A percentile compares a stretch with the other conserved stretches of the same genome.
phyloP scores from a whole-genome alignment of 345 rosid genomes.

The Gossypium rotundifolium region DNA sequence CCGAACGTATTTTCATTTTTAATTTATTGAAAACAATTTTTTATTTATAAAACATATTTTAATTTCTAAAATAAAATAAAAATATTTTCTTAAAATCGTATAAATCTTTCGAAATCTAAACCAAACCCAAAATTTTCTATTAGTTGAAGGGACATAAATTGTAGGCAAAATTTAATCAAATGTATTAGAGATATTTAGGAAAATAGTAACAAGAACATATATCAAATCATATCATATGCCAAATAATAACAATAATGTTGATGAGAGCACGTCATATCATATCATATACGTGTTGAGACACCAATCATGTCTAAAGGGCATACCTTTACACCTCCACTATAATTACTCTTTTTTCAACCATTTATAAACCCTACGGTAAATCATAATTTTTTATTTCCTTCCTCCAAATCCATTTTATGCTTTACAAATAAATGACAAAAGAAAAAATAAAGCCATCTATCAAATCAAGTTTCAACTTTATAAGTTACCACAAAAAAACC shows the following conservation, averaged over 20 bases:
- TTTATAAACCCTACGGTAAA: not conserved
- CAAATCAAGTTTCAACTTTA: too few species aligned
- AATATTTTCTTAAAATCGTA: too few species aligned
- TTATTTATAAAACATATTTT: too few species aligned
- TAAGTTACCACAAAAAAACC: too few species aligned
- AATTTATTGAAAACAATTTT: too few species aligned
- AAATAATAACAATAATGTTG: constrained; percentile 15
- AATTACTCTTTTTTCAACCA: not conserved
- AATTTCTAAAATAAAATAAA: too few species aligned
- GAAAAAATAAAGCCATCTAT: too few species aligned
- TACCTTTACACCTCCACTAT: constrained; percentile 15
- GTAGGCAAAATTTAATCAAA: constrained; percentile 16
- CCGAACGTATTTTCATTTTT: too few species aligned
- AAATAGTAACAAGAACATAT: constrained; percentile 12
- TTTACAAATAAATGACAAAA: too few species aligned
- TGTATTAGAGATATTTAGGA: constrained; percentile 10
- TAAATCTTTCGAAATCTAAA: not conserved
- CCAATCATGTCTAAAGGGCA: constrained; percentile 22
- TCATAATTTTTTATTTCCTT: not conserved
- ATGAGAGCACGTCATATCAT: constrained; percentile 20
- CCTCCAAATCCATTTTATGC: not conserved
- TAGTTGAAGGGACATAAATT: not conserved
- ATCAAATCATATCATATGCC: constrained; percentile 24
- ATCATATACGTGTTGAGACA: constrained; percentile 9
- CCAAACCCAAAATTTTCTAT: not conserved